Base-by-base conservation (phyloP, 2,329 filamentous ascomycete species). In the Rutstroemia sp. region DNA sequence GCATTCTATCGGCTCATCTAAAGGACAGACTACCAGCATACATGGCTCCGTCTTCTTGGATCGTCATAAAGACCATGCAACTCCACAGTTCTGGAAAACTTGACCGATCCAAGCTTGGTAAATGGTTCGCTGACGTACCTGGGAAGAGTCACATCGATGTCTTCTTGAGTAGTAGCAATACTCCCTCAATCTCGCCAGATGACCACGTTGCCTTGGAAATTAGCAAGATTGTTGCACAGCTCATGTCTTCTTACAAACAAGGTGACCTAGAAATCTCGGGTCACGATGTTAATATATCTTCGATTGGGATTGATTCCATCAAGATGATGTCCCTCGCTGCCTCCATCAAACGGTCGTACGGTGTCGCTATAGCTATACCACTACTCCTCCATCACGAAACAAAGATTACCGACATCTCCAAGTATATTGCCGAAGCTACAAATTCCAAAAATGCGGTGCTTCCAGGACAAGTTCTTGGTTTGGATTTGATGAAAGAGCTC, bases 21-120 rank as follows among this genome's bases (percentile, higher is more conserved):
- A 7, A 27, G n/a, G 38, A 51, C 4, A 44, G 34, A 12, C 51
- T 72, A 8, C 70, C 70, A n/a, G 56, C 60, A 30, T 65, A 71
- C 48, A 72, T 72, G 70, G 60, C 70, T 19, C 70, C 70, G 2
- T 67, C 64, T 2, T 65, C 66, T 4, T 71, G 66, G 47, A 57
- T 71, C 4, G 61, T 68, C 1, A 58, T 70, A 2, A 61, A 60
- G 17, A 57, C 50, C 12, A 69, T 71, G 17, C 69, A 69, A 1
- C 59, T 65, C n/a, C 60, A 66, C 2, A 60, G 64, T 5, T 71
- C 69, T 6, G 69, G 68, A 2, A 72, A 72, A 56, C 60, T 66
- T 1, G 69, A 72, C 48, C 66, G 69, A 19, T 75, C 75, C 60
- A 62, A 65, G 16, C 64, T 73, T 7, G 27, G 36, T 5, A 56